phyloP scores from a whole-genome alignment of 2,329 filamentous ascomycete genomes.

The Coniosporium tulheliwenetii region DNA sequence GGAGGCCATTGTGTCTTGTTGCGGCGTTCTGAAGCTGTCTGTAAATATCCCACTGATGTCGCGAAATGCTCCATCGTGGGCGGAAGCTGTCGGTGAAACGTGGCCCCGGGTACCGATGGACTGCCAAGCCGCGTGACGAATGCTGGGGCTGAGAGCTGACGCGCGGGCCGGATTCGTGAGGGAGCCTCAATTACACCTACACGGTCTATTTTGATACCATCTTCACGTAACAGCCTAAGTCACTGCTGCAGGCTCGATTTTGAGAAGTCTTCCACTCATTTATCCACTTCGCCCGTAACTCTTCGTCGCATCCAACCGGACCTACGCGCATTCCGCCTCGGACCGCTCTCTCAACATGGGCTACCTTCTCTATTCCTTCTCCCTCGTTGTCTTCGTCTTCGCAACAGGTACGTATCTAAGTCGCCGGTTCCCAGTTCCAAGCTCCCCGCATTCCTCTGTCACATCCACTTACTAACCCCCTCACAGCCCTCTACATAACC shows the following conservation, averaged over 20 bases:
- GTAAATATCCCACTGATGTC: no score
- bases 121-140: background rate
- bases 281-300: background rate
- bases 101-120: background rate
- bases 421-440: no score
- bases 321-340: background rate
- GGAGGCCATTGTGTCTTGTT: constrained; percentile 29
- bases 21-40: background rate
- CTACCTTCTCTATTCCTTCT: constrained; percentile 66
- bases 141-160: no score
- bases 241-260: no score
- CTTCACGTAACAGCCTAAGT: no score
- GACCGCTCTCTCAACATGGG: constrained; percentile 38
- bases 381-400: constrained; percentile 53
- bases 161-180: background rate
- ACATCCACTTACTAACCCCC: constrained; percentile 5
- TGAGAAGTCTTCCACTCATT: background rate
- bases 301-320: no score
- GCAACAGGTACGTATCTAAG: constrained; percentile 44
- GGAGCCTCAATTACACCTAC: background rate
- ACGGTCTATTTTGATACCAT: no score
- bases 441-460: no score
- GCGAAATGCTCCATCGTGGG: no score
- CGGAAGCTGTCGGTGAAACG: no score
- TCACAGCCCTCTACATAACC: constrained; percentile 59